A percentile compares a stretch with the other conserved stretches of the same genome.
Evolutionary conservation across 148 eudicot genomes (phyloP).

Genomic region (Gaultheria prostrata): DNA sequence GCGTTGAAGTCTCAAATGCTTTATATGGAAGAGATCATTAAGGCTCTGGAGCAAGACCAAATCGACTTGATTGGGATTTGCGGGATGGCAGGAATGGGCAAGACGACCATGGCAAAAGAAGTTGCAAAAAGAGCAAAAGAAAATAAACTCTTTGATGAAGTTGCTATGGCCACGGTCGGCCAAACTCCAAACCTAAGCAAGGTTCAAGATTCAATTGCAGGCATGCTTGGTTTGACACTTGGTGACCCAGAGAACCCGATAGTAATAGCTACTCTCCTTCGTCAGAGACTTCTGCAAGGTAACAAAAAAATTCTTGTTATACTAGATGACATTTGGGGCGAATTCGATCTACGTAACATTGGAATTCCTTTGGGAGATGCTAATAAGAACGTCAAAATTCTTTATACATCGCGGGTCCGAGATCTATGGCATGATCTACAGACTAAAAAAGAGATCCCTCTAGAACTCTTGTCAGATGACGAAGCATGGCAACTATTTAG

Average conservation of each 20-base stretch:
- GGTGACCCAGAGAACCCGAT: neutral
- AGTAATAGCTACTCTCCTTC: neutral
- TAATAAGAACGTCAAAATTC: slow-evolving; percentile 27
- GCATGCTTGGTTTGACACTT: slow-evolving; percentile 31
- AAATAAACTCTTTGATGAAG: slow-evolving; percentile 34
- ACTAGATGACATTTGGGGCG: neutral
- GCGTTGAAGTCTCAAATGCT: no score
- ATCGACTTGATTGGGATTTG: slow-evolving; percentile 9
- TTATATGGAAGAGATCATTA: slow-evolving; percentile 13
- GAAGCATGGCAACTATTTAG: slow-evolving; percentile 33
- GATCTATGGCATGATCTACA: slow-evolving; percentile 28
- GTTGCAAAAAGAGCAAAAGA: neutral
- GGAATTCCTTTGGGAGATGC: slow-evolving; percentile 32
- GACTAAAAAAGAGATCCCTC: slow-evolving; percentile 10
- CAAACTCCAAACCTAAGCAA: slow-evolving; percentile 22
- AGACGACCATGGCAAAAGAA: slow-evolving; percentile 21
- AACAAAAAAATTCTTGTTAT: neutral
- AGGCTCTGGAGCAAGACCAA: neutral
- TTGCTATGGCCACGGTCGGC: slow-evolving; percentile 35
- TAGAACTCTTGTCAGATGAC: slow-evolving; percentile 14
- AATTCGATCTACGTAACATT: neutral
- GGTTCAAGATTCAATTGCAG: slow-evolving; percentile 43
- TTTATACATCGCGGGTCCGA: slow-evolving; percentile 28
- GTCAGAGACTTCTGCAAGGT: neutral
- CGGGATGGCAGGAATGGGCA: slow-evolving; percentile 22